These are phyloP conservation scores for Leptographium radiaticola DNA, from an alignment of 2,329 filamentous ascomycete species.

Conservation along the genomic window DNA sequence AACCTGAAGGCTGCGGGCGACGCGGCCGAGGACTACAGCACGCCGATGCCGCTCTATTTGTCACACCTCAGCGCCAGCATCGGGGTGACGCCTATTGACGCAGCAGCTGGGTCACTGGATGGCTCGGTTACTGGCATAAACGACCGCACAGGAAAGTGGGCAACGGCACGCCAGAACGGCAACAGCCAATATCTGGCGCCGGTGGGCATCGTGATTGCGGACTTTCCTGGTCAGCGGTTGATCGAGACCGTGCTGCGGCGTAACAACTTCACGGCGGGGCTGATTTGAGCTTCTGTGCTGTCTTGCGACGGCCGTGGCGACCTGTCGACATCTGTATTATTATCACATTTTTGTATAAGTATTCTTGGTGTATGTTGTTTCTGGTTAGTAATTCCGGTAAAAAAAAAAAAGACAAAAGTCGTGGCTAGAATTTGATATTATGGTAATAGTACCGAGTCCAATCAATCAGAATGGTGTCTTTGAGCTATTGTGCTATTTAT, in stretches of 20 bases:
- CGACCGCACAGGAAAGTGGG: constrained; percentile 32
- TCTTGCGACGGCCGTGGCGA: not conserved
- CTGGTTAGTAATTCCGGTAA: not conserved
- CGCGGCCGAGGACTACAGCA: constrained; percentile 15
- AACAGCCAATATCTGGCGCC: constrained; percentile 7
- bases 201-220: constrained; percentile 33
- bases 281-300: not conserved
- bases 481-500: no score
- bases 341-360: not conserved
- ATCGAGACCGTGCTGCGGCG: constrained; percentile 28
- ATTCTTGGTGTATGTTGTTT: no score
- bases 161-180: constrained; percentile 11
- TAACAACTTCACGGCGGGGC: constrained; percentile 17
- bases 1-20: constrained; percentile 26
- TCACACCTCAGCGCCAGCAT: constrained; percentile 34
- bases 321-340: not conserved
- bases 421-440: no score
- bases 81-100: constrained; percentile 35
- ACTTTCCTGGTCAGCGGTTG: constrained; percentile 31
- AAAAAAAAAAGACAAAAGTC: not conserved
- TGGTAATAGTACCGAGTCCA: no score
- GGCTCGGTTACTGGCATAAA: constrained; percentile 31
- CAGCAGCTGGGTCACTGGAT: constrained; percentile 32
- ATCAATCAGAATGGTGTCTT: no score
- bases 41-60: constrained; percentile 23